Percentiles rank a stretch among this genome's conserved stretches.
Conservation (phyloP, 345 rosid genomes). For the Melaleuca alternifolia region DNA sequence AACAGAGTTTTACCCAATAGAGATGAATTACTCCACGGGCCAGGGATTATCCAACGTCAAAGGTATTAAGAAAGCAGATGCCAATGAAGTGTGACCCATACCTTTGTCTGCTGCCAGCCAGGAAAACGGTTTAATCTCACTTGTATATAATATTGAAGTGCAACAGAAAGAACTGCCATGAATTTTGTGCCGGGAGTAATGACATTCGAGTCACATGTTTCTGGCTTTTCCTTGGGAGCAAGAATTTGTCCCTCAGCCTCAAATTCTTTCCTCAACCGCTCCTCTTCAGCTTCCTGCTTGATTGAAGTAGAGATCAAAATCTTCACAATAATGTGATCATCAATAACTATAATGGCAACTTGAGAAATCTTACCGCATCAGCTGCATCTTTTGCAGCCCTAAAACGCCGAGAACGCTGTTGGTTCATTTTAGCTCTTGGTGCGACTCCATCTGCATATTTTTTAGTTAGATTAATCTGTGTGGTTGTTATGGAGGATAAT, state of each 20-base stretch:
- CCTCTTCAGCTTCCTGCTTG: constrained; percentile 84
- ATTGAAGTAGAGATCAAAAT: neutral
- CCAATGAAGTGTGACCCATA: constrained; percentile 19
- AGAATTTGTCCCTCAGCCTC: constrained; percentile 53
- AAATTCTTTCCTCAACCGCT: constrained; percentile 70
- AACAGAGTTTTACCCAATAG: constrained; percentile 19
- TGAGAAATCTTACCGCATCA: constrained; percentile 51
- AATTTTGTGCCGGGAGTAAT: constrained; percentile 96
- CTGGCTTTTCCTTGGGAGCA: constrained; percentile 59
- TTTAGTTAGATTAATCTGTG: neutral
- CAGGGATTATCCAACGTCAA: constrained; percentile 40
- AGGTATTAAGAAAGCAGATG: constrained; percentile 9
- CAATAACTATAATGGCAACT: neutral
- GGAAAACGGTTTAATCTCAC: constrained; percentile 72
- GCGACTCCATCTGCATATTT: constrained; percentile 85
- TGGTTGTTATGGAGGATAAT: neutral
- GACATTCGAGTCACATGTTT: constrained; percentile 89
- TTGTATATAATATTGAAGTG: constrained; percentile 85
- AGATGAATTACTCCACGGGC: constrained; percentile 38
- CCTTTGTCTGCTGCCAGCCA: constrained; percentile 86
- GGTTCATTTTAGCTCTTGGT: constrained; percentile 99
- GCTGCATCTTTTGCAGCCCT: constrained; percentile 98
- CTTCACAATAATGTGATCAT: neutral
- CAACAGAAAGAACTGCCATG: constrained; percentile 84
- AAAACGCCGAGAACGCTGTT: constrained; percentile 90